Percentiles rank a stretch among this genome's conserved stretches.
Conservation (phyloP, 129 eudicot species). For the Kitagawia praeruptora region DNA sequence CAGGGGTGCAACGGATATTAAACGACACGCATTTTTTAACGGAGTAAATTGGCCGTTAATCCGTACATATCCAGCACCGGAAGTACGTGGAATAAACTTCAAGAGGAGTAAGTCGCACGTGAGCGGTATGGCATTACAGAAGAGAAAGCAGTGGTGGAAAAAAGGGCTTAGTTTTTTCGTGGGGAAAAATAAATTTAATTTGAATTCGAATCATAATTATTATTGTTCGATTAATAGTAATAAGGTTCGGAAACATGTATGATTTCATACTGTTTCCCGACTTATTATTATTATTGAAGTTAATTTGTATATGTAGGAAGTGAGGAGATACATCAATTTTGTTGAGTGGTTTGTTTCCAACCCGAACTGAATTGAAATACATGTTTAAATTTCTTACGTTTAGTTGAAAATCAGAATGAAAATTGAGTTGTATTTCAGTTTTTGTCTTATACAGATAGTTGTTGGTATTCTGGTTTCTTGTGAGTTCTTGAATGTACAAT, state of each 20-base stretch:
- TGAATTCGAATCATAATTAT: constrained; percentile 37
- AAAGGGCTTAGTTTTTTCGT: constrained; percentile 35
- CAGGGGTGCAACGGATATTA: constrained; percentile 92
- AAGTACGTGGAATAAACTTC: constrained; percentile 59
- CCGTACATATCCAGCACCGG: constrained; percentile 73
- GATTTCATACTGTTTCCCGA: not conserved
- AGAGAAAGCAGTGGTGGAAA: constrained; percentile 55
- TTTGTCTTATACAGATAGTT: not conserved
- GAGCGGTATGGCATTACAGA: constrained; percentile 26
- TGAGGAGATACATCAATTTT: constrained; percentile 18
- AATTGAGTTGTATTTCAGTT: not conserved
- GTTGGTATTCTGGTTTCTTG: not conserved
- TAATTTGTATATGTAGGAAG: constrained; percentile 26
- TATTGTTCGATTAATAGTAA: constrained; percentile 31
- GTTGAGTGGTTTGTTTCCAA: constrained; percentile 14
- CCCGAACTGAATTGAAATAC: not conserved
- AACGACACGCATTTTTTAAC: constrained; percentile 74
- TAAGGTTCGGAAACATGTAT: constrained; percentile 26
- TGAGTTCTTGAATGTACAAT: not conserved
- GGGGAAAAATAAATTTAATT: constrained; percentile 37
- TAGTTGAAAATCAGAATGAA: not conserved
- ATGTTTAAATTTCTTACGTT: not conserved
- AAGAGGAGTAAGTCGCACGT: constrained; percentile 35
- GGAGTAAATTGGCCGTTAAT: constrained; percentile 94
- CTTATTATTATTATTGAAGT: not conserved